phyloP scores from a whole-genome alignment of 1,284 basidiomycete genomes.

The Ceratobasidium sp. region DNA sequence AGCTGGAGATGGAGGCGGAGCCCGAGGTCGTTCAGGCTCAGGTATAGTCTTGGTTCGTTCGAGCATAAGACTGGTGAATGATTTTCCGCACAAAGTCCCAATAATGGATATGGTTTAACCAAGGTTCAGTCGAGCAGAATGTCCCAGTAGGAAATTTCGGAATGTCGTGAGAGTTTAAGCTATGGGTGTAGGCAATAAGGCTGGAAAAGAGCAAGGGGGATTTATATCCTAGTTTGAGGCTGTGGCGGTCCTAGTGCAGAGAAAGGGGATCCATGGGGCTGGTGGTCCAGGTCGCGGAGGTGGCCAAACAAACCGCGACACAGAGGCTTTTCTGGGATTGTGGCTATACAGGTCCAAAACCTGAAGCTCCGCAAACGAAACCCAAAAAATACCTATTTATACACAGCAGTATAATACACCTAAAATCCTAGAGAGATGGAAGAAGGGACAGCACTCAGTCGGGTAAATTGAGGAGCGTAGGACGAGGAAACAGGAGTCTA shows the following conservation, averaged over 20 bases:
- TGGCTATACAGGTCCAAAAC: neutral
- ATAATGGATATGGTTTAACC: too few relatives aligned
- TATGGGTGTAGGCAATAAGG: too few relatives aligned
- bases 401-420: neutral
- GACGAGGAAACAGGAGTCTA: conserved; percentile 24
- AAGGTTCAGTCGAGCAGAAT: too few relatives aligned
- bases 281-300: too few relatives aligned
- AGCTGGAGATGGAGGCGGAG: too few relatives aligned
- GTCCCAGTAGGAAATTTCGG: too few relatives aligned
- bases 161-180: too few relatives aligned
- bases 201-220: too few relatives aligned
- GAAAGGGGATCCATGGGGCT: neutral
- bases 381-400: neutral
- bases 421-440: neutral
- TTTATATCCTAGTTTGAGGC: neutral
- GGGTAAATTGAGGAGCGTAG: neutral
- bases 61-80: too few relatives aligned
- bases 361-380: neutral
- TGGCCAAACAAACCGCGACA: neutral
- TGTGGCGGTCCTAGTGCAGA: conserved; percentile 2
- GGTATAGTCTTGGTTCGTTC: too few relatives aligned
- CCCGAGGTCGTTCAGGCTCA: too few relatives aligned
- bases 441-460: neutral
- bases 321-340: neutral
- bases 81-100: too few relatives aligned